Conservation (phyloP, 2,329 filamentous ascomycete genomes). For the Xylaria arbuscula region DNA sequence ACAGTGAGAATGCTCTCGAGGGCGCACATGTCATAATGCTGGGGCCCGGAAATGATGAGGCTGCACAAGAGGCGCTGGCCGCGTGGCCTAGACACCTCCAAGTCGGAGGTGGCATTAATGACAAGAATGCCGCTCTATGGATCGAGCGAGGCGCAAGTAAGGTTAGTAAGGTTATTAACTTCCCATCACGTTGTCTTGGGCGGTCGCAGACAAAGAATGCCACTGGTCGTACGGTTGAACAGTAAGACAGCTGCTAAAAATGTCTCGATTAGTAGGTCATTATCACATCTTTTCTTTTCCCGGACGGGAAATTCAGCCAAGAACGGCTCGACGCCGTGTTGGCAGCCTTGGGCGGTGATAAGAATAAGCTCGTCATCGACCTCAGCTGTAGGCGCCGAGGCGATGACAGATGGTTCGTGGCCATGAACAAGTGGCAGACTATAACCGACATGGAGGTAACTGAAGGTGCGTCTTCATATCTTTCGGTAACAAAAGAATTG, state of each 20-base stretch:
- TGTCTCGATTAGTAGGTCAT: slow-evolving; percentile 76
- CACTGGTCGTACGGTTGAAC: no score
- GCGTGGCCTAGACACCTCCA: slow-evolving; percentile 87
- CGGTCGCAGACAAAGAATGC: no score
- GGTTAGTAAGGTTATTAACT: slow-evolving; percentile 69
- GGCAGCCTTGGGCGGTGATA: slow-evolving; percentile 76
- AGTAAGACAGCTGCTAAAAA: slow-evolving; percentile 18
- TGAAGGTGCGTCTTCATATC: slow-evolving; percentile 67
- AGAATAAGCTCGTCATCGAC: slow-evolving; percentile 88
- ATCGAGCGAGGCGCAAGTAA: slow-evolving; percentile 88
- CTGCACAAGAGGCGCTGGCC: slow-evolving; percentile 78
- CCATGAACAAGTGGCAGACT: slow-evolving; percentile 99
- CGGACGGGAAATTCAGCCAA: slow-evolving; percentile 82
- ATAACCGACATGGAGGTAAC: slow-evolving; percentile 96
- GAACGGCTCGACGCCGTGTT: slow-evolving; percentile 80
- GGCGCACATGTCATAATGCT: slow-evolving; percentile 98
- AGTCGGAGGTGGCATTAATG: slow-evolving; percentile 92
- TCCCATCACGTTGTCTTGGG: not conserved
- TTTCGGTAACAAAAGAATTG: not conserved
- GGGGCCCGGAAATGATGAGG: slow-evolving; percentile 84
- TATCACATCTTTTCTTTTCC: slow-evolving; percentile 95
- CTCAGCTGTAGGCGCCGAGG: slow-evolving; percentile 86
- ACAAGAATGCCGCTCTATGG: slow-evolving; percentile 86
- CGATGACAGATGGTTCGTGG: slow-evolving; percentile 86
- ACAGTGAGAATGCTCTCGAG: slow-evolving; percentile 76